Evolutionary conservation across 2,329 filamentous ascomycete genomes (phyloP).

Genomic region (Alternaria consortialis): DNA sequence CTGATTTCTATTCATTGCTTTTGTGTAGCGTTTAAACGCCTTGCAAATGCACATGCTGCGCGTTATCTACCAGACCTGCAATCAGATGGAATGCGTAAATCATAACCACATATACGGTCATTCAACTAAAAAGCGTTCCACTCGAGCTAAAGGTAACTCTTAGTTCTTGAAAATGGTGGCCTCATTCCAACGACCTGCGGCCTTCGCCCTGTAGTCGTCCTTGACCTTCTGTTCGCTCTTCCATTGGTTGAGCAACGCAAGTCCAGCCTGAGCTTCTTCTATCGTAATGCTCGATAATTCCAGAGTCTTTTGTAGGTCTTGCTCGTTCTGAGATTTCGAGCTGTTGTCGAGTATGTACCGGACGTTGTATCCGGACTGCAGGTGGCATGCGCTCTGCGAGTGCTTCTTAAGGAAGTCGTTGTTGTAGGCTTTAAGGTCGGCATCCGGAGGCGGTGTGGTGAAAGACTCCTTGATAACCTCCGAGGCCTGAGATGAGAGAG

Average conservation of each 20-base stretch:
- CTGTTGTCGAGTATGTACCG: slow-evolving; percentile 67
- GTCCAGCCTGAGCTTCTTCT: slow-evolving; percentile 65
- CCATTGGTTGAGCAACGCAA: slow-evolving; percentile 62
- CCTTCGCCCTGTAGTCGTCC: slow-evolving; percentile 58
- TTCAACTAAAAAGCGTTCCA: background rate
- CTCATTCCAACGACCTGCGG: slow-evolving; percentile 51
- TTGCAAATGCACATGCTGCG: slow-evolving; percentile 14
- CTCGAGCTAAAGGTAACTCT: background rate
- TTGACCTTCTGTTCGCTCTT: slow-evolving; percentile 59
- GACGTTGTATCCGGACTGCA: slow-evolving; percentile 70
- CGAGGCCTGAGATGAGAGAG: slow-evolving; percentile 70
- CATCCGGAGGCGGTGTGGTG: slow-evolving; percentile 63
- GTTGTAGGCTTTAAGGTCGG: slow-evolving; percentile 71
- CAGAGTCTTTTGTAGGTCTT: slow-evolving; percentile 69
- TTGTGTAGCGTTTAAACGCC: slow-evolving; percentile 8
- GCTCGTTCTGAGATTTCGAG: slow-evolving; percentile 65
- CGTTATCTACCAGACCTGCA: slow-evolving; percentile 7
- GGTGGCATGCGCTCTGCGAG: slow-evolving; percentile 68
- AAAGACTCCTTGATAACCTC: slow-evolving; percentile 77
- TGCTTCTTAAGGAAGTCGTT: slow-evolving; percentile 70
- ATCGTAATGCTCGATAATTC: slow-evolving; percentile 61
- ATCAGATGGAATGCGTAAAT: slow-evolving; percentile 9
- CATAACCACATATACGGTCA: background rate
- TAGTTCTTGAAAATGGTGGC: slow-evolving; percentile 47
- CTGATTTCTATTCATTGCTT: slow-evolving; percentile 16